Percentiles rank a stretch among this genome's conserved stretches.
phyloP scores from a whole-genome alignment of 768 basidiomycete species.

The Mycena olivaceomarginata region DNA sequence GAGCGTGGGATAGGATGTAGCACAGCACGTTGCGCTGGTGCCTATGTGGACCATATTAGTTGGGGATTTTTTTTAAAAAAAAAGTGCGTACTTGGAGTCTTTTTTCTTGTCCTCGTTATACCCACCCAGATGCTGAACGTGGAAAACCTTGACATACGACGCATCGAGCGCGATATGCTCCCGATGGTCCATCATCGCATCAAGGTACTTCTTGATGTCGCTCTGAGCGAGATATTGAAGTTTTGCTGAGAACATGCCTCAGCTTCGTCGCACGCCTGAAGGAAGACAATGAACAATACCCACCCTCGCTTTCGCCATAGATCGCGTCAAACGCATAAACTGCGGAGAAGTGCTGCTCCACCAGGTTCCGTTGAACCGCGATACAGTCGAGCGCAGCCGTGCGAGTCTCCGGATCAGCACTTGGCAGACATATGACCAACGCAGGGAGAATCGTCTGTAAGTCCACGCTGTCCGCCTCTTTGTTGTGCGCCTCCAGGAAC shows the following conservation, averaged over 20 bases:
- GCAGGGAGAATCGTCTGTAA: constrained; percentile 89
- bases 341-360: constrained; percentile 65
- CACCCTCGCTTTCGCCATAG: constrained; percentile 79
- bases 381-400: constrained; percentile 76
- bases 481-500: constrained; percentile 85
- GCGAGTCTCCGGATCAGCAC: constrained; percentile 63
- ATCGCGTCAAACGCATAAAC: constrained; percentile 86
- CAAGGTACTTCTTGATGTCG: constrained; percentile 77
- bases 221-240: constrained; percentile 84
- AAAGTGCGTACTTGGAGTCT: constrained; percentile 67
- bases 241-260: constrained; percentile 53
- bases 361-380: constrained; percentile 62
- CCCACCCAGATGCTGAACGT: constrained; percentile 72
- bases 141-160: constrained; percentile 74
- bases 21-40: constrained; percentile 84
- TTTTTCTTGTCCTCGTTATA: constrained; percentile 74
- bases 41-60: constrained; percentile 58
- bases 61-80: constrained; percentile 1
- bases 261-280: constrained; percentile 2
- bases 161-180: constrained; percentile 79
- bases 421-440: constrained; percentile 77
- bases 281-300: constrained; percentile 47
- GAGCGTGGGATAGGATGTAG: constrained; percentile 88
- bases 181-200: constrained; percentile 66
- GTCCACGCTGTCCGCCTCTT: constrained; percentile 74